Evolutionary conservation across 805 yeast species (phyloP).

Genomic region (Priceomyces melissophilus): DNA sequence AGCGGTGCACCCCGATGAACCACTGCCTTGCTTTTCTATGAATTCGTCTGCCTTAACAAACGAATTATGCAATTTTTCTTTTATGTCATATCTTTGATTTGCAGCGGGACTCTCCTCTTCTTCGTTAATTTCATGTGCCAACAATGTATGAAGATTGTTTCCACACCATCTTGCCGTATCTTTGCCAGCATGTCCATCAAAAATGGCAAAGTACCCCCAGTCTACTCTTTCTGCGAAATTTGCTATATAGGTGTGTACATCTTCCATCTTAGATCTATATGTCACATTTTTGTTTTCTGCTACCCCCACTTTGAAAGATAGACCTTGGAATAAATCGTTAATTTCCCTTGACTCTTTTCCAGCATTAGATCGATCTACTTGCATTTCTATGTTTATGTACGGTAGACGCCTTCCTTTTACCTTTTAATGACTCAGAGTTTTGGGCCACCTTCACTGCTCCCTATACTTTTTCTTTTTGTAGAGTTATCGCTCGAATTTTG

Average conservation of each 20-base stretch:
- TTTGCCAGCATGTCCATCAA: slow-evolving; percentile 97
- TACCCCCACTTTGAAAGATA: slow-evolving; percentile 82
- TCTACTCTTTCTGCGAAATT: slow-evolving; percentile 88
- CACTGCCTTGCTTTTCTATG: slow-evolving; percentile 57
- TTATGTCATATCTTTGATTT: slow-evolving; percentile 42
- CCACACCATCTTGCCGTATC: slow-evolving; percentile 96
- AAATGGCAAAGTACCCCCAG: slow-evolving; percentile 93
- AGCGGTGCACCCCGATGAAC: slow-evolving; percentile 90
- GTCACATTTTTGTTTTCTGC: slow-evolving; percentile 83
- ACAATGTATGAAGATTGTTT: slow-evolving; percentile 66
- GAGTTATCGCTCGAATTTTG: too few relatives aligned
- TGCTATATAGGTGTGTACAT: slow-evolving; percentile 88
- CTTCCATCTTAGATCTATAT: slow-evolving; percentile 90
- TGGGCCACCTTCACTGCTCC: too few relatives aligned
- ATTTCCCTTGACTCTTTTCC: too few relatives aligned
- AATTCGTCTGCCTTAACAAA: slow-evolving; percentile 74
- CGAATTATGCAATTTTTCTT: slow-evolving; percentile 63
- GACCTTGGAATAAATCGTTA: slow-evolving; percentile 48
- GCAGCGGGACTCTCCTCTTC: slow-evolving; percentile 16
- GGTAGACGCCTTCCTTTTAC: too few relatives aligned
- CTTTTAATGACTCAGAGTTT: too few relatives aligned
- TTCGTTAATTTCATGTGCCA: slow-evolving; percentile 51
- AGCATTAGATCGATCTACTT: too few relatives aligned
- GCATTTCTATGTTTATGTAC: too few relatives aligned
- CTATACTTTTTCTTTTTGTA: too few relatives aligned